These are phyloP conservation scores for Spizellomyces sp. DNA, from an alignment of 192 early-diverging fungal genomes.

Conservation along the genomic window DNA sequence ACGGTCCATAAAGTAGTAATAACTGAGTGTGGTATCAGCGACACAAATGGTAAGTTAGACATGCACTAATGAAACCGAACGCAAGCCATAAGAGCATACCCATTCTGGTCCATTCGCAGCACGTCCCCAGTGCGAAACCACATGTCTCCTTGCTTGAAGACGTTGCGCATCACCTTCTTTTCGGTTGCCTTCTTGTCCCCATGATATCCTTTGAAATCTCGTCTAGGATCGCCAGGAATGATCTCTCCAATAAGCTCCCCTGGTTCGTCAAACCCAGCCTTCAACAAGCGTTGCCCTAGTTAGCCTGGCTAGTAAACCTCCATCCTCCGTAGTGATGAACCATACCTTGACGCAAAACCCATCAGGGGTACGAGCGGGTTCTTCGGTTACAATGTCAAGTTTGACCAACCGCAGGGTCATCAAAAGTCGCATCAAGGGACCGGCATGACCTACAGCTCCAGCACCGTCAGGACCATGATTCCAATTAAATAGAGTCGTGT, in stretches of 20 bases:
- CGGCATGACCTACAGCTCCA: constrained; percentile 66
- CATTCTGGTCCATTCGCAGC: constrained; percentile 49
- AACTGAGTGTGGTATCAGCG: too few species aligned
- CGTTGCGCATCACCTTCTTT: constrained; percentile 49
- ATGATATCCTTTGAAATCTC: constrained; percentile 38
- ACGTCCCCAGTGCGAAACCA: constrained; percentile 68
- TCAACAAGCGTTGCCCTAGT: not conserved
- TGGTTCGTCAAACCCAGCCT: constrained; percentile 47
- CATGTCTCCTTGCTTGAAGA: constrained; percentile 61
- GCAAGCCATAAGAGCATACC: constrained; percentile 22
- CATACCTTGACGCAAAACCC: constrained; percentile 45
- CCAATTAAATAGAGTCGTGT: constrained; percentile 41
- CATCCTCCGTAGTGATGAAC: too few species aligned
- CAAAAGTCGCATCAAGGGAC: constrained; percentile 39
- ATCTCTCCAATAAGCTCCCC: constrained; percentile 62
- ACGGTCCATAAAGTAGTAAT: too few species aligned
- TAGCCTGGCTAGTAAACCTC: too few species aligned
- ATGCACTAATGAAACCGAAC: too few species aligned
- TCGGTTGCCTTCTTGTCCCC: constrained; percentile 29
- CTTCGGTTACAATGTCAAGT: constrained; percentile 59
- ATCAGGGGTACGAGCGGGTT: constrained; percentile 50
- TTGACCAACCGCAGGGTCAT: constrained; percentile 45
- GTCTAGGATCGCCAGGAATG: constrained; percentile 32
- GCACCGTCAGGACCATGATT: constrained; percentile 44
- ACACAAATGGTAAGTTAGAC: too few species aligned